Evolutionary conservation across 2,329 filamentous ascomycete genomes (phyloP).

Genomic region (Blumeria hordei): DNA sequence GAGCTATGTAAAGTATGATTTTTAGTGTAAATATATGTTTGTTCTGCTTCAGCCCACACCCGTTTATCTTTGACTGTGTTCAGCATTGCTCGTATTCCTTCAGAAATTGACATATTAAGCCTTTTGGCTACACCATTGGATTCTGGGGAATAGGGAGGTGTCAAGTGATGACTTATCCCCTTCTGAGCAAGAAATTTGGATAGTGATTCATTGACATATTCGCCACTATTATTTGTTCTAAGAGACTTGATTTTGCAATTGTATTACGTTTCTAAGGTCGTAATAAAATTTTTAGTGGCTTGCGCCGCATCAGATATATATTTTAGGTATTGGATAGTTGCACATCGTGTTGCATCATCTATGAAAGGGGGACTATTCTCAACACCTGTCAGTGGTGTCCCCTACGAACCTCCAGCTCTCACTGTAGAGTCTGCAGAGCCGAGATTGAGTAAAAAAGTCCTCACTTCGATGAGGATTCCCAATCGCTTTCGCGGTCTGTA

Average conservation of each 20-base stretch:
- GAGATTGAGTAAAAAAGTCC: too few relatives aligned
- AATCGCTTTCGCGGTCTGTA: too few relatives aligned
- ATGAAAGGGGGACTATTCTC: too few relatives aligned
- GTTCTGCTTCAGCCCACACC: conserved; percentile 1
- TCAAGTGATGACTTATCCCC: background rate
- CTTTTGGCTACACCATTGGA: background rate
- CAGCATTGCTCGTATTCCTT: background rate
- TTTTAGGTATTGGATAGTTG: background rate
- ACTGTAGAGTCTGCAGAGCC: too few relatives aligned
- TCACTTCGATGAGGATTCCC: too few relatives aligned
- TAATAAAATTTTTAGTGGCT: background rate
- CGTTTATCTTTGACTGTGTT: background rate
- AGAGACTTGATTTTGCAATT: background rate
- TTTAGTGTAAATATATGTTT: background rate
- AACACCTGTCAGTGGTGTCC: too few relatives aligned
- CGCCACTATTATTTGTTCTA: background rate
- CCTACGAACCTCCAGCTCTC: too few relatives aligned
- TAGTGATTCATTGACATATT: background rate
- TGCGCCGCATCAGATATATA: background rate
- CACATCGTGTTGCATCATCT: background rate
- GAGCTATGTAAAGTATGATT: background rate
- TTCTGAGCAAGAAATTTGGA: background rate
- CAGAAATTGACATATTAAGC: background rate
- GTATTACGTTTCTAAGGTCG: background rate
- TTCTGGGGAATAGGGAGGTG: background rate